Base-by-base conservation (phyloP, 2,329 filamentous ascomycete species). In the Didymella glomerata region DNA sequence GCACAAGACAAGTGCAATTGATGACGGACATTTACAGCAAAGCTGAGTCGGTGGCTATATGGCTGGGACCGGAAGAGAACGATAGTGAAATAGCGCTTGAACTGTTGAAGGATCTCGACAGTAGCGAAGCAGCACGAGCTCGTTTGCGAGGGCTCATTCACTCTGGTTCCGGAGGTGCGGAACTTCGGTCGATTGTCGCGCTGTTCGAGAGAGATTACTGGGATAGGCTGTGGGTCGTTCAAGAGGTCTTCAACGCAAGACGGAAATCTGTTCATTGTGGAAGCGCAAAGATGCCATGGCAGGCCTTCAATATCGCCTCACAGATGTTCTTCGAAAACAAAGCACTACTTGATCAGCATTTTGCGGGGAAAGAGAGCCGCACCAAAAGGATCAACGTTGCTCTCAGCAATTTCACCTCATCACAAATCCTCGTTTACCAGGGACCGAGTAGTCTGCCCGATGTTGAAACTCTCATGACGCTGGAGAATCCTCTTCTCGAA, bases 161-260 rank as follows among this genome's bases (percentile, higher is more conserved):
- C 11, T 30, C 28, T 4, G 11, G 11, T 3, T 11, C 28, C 10
- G 11, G 11, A 13, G 28, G 9, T 10, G 8, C 28, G 28, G 28
- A 10, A 30, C 30, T 32, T 5, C 11, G 9, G 9, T 4, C 13
- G 4, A 4, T 32, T 3, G 34, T 50, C 1, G 11, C 24, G 2
- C 25, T 54, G 1, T 54, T 54, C 10, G 27, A 54, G 7, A 13
- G 52, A 2, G 45, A 48, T 1, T 54, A 54, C 10, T 54, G 52
- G 52, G 34, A 41, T 2, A 42, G 52, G 28, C 36, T 54, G 1
- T 54, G 45, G 52, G 45, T 54, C 0, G 44, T 54, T 1, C 52
- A 54, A 25, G 52, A 54, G 7, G 36, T 54, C 14, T 44, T 42
- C 22, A 34, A 48, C 13, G 16, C 41, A 7, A 11, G 3, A 9